These are phyloP conservation scores for Pseudocercospora fuligena DNA, from an alignment of 2,329 filamentous ascomycete genomes.

Conservation along the genomic window DNA sequence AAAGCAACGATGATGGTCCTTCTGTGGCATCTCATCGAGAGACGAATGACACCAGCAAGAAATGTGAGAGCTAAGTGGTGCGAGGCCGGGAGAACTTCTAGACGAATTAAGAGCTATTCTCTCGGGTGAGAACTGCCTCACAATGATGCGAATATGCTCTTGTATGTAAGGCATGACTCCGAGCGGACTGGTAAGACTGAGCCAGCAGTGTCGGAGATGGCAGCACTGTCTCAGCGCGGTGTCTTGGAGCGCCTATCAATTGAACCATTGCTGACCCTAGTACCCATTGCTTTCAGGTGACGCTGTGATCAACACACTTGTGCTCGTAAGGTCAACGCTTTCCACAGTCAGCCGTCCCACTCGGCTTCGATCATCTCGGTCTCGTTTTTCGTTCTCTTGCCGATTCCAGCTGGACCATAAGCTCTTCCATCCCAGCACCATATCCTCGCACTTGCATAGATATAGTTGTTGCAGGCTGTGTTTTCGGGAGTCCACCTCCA, in stretches of 20 bases:
- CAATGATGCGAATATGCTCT: too few relatives aligned
- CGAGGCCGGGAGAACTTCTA: not conserved
- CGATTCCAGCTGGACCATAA: not conserved
- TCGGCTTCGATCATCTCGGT: not conserved
- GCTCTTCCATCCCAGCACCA: slow-evolving; percentile 1
- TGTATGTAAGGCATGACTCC: too few relatives aligned
- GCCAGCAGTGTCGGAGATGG: too few relatives aligned
- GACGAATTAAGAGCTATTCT: not conserved
- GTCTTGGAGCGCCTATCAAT: too few relatives aligned
- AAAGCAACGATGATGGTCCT: not conserved
- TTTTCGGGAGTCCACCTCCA: not conserved
- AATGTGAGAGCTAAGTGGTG: not conserved
- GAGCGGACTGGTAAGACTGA: too few relatives aligned
- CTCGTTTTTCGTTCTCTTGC: not conserved
- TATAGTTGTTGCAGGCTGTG: not conserved
- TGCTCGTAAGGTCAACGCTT: too few relatives aligned
- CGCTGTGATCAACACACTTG: not conserved
- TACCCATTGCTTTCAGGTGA: too few relatives aligned
- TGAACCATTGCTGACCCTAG: too few relatives aligned
- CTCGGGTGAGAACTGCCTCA: not conserved
- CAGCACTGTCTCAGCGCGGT: too few relatives aligned
- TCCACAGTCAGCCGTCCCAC: not conserved
- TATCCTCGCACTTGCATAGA: slow-evolving; percentile 1
- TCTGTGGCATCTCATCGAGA: not conserved
- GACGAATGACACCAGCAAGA: not conserved